A percentile compares a stretch with the other conserved stretches of the same genome.
Conservation (phyloP, 2,329 filamentous ascomycete species). For the Paecilomyces fulvus region DNA sequence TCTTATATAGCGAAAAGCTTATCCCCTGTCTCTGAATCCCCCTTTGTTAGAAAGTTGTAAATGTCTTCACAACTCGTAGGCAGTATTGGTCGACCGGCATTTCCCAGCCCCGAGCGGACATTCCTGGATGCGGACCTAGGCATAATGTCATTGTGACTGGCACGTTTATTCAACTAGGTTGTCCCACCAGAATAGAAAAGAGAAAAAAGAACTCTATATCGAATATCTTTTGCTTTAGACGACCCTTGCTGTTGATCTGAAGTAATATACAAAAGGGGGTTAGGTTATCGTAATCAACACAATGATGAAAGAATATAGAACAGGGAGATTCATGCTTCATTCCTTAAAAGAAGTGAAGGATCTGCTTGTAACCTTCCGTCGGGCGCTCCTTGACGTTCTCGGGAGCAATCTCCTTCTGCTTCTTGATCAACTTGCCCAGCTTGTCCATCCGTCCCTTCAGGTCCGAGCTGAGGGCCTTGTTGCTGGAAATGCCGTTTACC, state of each 20-base stretch:
- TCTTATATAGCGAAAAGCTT: not conserved
- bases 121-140: not conserved
- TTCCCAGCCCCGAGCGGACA: not conserved
- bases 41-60: not conserved
- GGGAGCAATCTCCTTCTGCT: constrained; percentile 11
- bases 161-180: not conserved
- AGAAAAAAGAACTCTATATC: not conserved
- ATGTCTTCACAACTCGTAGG: not conserved
- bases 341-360: constrained; percentile 8
- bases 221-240: not conserved
- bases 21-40: not conserved
- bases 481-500: constrained; percentile 21
- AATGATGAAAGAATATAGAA: not conserved
- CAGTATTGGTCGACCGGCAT: not conserved
- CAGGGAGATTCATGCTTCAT: not conserved
- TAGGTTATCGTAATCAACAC: not conserved
- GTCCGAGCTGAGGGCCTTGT: constrained; percentile 14
- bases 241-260: not conserved
- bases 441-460: constrained; percentile 23
- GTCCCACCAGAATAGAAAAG: not conserved
- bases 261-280: not conserved
- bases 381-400: constrained; percentile 10
- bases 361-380: constrained; percentile 13
- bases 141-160: not conserved
- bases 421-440: constrained; percentile 46